Evolutionary conservation across 352 stramenopile species (phyloP).

Genomic region (Peronosclerospora sorghi): DNA sequence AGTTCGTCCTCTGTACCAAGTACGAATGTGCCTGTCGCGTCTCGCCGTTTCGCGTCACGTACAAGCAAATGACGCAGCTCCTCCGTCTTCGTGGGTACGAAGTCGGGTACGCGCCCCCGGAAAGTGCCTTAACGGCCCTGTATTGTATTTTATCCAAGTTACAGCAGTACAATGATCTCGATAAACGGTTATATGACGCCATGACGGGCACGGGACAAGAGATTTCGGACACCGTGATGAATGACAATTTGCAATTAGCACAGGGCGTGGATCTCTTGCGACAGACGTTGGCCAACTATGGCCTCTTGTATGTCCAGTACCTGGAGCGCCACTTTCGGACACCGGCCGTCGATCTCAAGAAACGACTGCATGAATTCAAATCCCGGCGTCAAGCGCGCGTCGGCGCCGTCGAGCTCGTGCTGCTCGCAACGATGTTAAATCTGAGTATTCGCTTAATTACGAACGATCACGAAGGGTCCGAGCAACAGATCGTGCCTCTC

Average conservation of each 20-base stretch:
- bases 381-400: constrained; percentile 39
- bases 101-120: constrained; percentile 30
- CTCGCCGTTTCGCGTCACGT: constrained; percentile 40
- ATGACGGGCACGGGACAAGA: constrained; percentile 1
- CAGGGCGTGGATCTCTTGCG: constrained; percentile 42
- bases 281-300: constrained; percentile 58
- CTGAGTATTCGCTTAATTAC: constrained; percentile 62
- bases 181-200: constrained; percentile 57
- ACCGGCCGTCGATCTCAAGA: constrained; percentile 57
- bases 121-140: constrained; percentile 34
- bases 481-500: constrained; percentile 53
- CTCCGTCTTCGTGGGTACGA: constrained; percentile 37
- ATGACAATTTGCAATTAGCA: constrained; percentile 20
- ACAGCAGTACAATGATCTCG: constrained; percentile 63
- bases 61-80: constrained; percentile 54
- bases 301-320: constrained; percentile 46
- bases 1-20: constrained; percentile 56
- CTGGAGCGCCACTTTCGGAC: constrained; percentile 46
- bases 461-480: constrained; percentile 65
- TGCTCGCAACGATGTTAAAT: constrained; percentile 70
- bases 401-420: constrained; percentile 49
- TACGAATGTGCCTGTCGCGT: constrained; percentile 67
- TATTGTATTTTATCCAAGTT: constrained; percentile 53
- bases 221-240: constrained; percentile 13
- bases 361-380: constrained; percentile 70